These are phyloP conservation scores for Takashimella koratensis DNA, from an alignment of 1,284 basidiomycete genomes.

Conservation along the genomic window DNA sequence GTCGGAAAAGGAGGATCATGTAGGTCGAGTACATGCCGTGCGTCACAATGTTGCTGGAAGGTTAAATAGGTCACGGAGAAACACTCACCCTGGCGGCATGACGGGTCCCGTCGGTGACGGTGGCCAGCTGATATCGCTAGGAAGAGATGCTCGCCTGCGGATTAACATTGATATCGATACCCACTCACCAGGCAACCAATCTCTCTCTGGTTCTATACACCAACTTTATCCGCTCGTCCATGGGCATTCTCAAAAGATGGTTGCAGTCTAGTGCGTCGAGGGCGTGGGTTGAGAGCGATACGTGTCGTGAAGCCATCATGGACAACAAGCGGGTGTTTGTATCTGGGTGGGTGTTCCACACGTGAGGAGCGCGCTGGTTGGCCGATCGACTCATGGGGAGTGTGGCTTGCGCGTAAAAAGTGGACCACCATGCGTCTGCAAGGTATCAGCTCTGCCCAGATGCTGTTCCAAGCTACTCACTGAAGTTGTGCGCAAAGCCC, in stretches of 20 bases:
- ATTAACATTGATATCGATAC: not conserved
- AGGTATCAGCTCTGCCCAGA: not conserved
- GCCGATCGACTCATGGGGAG: conserved; percentile 6
- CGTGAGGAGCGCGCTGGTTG: conserved; percentile 17
- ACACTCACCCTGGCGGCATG: conserved; percentile 15
- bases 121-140: conserved; percentile 16
- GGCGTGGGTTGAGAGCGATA: conserved; percentile 11
- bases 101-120: conserved; percentile 5
- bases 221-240: conserved; percentile 9
- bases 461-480: conserved; percentile 1
- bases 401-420: conserved; percentile 17
- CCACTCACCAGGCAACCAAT: conserved; percentile 11
- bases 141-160: conserved; percentile 14
- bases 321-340: conserved; percentile 2
- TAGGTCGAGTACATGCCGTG: conserved; percentile 25
- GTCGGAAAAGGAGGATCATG: conserved; percentile 24
- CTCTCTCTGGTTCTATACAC: conserved; percentile 4
- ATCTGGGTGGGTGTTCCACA: conserved; percentile 6
- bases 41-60: conserved; percentile 7
- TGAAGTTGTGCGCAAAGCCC: conserved; percentile 14
- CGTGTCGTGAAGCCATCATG: conserved; percentile 12
- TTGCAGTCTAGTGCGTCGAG: conserved; percentile 19
- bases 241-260: conserved; percentile 16
- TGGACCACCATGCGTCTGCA: conserved; percentile 18
- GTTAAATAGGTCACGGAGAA: not conserved